Conservation (phyloP, 768 basidiomycete species). For the Trametes villosa region DNA sequence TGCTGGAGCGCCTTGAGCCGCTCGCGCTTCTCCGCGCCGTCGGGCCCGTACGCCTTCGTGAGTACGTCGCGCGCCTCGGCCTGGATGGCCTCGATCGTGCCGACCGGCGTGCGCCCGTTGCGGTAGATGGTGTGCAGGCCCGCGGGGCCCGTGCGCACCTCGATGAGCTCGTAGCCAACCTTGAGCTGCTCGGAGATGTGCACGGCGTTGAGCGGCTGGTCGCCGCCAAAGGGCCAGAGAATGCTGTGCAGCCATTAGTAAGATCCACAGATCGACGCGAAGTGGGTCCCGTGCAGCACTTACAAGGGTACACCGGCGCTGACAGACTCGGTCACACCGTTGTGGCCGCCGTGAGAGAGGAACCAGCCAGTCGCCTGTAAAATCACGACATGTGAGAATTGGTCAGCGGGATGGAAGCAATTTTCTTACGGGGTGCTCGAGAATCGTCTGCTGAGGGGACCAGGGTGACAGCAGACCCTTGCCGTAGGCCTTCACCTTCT, state of each 20-base stretch:
- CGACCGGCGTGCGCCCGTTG: constrained; percentile 14
- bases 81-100: constrained; percentile 24
- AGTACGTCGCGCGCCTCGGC: constrained; percentile 19
- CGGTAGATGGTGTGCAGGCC: constrained; percentile 22
- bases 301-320: constrained; percentile 12
- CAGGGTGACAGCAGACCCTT: constrained; percentile 6
- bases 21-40: constrained; percentile 22
- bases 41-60: constrained; percentile 21
- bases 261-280: fast-evolving
- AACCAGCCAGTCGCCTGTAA: constrained; percentile 12
- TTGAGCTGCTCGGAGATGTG: constrained; percentile 15
- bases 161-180: constrained; percentile 1
- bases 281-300: background rate
- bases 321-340: constrained; percentile 8
- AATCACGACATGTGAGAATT: background rate
- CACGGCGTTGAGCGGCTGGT: constrained; percentile 16
- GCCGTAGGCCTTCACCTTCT: constrained; percentile 2
- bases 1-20: background rate
- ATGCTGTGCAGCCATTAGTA: background rate
- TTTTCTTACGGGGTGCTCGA: constrained; percentile 3
- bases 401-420: background rate
- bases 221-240: constrained; percentile 9
- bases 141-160: constrained; percentile 5
- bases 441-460: constrained; percentile 12
- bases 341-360: constrained; percentile 16